Base-by-base conservation (phyloP, 257 asterid species). In the Nicotiana paniculata region DNA sequence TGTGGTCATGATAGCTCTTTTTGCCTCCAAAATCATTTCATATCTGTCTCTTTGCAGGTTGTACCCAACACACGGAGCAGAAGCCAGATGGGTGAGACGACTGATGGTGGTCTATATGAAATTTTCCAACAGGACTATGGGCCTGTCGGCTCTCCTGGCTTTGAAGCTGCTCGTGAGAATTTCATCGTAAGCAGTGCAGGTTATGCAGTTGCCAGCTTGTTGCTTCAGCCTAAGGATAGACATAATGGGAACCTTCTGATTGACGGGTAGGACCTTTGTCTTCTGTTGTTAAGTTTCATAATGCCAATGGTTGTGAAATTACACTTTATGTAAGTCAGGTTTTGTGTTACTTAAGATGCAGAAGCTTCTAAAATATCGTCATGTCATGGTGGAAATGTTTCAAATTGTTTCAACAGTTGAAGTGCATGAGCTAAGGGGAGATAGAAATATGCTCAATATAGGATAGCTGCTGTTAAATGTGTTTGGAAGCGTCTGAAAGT, bases 51-150 rank as follows among this genome's bases (percentile, higher is more conserved):
- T 66, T 30, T 84, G 88, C 91, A 96, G 99, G 99, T 96, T 74
- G 98, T 93, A 77, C 98, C 98, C 86, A 93, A 96, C 83, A 82
- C 99, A 43, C 86, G 98, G 81, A 96, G 99, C 90, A 92, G 99
- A 90, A 96, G 99, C 85, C 99, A 96, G 92, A 96, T 96, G 99
- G 99, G 99, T 81, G 99, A 96, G 94, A 96, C 97, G 66, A 96
- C 96, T 66, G 99, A 96, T 83, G 99, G 99, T 87, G 99, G 99
- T 84, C 89, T 96, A 28, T 96, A 92, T 83, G 98, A 96, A 91
- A 96, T 96, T 80, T 96, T 96, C 83, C 99, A 96, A 85, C 98
- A 94, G 91, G 99, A 96, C 89, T 96, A 89, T 85, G 99, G 99
- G 46, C 97, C 98, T 77, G 98, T 96, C 84, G 99, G 99, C 69